These are phyloP conservation scores for Raphidocelis subcapitata DNA, from an alignment of 139 green algal species.

Conservation along the genomic window DNA sequence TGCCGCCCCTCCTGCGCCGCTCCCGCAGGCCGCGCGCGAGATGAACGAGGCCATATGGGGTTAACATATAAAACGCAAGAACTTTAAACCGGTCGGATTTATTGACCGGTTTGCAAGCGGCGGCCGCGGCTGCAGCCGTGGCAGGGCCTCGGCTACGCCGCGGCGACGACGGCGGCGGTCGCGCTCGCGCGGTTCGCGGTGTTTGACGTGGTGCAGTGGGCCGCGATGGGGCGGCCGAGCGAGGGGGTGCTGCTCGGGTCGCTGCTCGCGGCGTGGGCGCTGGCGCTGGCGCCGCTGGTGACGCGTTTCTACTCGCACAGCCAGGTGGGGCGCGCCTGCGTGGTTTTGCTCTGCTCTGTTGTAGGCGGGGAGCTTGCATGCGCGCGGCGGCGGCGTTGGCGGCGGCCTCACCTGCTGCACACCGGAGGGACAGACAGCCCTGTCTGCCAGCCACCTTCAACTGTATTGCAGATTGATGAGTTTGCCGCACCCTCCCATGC, in stretches of 20 bases:
- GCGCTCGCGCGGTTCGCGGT: conserved; percentile 76
- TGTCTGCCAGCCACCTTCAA: background rate
- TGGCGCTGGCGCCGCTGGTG: conserved; percentile 70
- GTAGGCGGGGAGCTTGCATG: no score
- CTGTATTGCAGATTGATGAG: background rate
- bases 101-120: conserved; percentile 36
- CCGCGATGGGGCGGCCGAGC: conserved; percentile 54
- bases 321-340: conserved; percentile 13
- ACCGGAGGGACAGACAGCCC: background rate
- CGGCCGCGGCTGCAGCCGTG: conserved; percentile 38
- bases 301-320: conserved; percentile 57
- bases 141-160: conserved; percentile 57
- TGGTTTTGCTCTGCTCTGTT: no score
- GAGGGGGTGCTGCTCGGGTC: conserved; percentile 81
- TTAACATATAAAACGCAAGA: no score
- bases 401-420: background rate
- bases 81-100: no score
- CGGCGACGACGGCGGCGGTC: conserved; percentile 56
- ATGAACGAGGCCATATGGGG: no score
- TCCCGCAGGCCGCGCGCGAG: no score
- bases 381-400: background rate
- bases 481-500: background rate
- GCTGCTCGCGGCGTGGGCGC: conserved; percentile 59
- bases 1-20: no score
- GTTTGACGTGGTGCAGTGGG: conserved; percentile 78